These are phyloP conservation scores for Phaeosphaeriaceae sp. DNA, from an alignment of 2,329 filamentous ascomycete species.

Conservation along the genomic window DNA sequence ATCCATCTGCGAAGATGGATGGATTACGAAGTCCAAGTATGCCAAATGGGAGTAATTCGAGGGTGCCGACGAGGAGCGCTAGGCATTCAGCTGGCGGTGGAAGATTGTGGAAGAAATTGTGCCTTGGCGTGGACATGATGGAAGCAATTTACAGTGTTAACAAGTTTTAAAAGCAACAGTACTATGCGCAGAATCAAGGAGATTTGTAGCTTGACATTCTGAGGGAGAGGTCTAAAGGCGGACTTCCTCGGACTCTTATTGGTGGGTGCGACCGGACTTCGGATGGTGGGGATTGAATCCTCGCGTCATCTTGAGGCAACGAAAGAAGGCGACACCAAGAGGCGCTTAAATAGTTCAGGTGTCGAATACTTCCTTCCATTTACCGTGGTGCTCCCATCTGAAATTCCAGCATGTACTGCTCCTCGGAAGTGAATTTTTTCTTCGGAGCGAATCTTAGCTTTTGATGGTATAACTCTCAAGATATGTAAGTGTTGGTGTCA, in stretches of 20 bases:
- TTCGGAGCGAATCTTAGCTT: no score
- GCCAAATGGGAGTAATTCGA: conserved; percentile 30
- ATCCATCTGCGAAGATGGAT: conserved; percentile 2
- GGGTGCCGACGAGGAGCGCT: conserved; percentile 28
- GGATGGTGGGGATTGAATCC: conserved; percentile 1
- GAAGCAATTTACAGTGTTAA: not conserved
- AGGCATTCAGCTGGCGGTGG: conserved; percentile 33
- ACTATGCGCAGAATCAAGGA: not conserved
- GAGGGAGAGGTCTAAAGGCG: not conserved
- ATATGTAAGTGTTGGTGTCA: no score
- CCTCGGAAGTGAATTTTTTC: no score
- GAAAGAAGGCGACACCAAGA: no score
- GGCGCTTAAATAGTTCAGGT: no score
- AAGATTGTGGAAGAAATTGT: conserved; percentile 25
- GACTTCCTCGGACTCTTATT: conserved; percentile 11
- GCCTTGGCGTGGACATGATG: conserved; percentile 21
- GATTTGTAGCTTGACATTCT: not conserved
- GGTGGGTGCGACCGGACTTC: conserved; percentile 20
- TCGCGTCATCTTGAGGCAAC: no score
- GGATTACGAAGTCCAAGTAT: conserved; percentile 27
- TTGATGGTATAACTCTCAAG: no score
- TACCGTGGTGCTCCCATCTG: no score
- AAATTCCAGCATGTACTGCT: no score
- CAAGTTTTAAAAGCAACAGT: not conserved
- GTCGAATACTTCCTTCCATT: no score